Evolutionary conservation across 305 asterid genomes (phyloP).

Genomic region (Vinca major): DNA sequence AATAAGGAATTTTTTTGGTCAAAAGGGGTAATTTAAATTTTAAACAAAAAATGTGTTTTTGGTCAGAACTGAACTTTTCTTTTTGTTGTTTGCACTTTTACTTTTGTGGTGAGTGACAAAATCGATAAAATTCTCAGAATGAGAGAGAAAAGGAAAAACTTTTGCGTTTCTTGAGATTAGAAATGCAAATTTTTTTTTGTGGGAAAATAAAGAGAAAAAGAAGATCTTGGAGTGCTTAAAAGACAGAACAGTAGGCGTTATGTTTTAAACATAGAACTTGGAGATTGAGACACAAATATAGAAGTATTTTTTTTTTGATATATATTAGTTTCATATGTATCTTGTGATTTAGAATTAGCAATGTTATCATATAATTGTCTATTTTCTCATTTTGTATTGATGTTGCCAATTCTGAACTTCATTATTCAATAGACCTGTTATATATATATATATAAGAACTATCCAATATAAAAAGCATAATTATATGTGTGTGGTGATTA

Average conservation of each 20-base stretch:
- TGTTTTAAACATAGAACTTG: not conserved
- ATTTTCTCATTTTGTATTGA: no score
- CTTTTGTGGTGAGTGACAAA: constrained; percentile 32
- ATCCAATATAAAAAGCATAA: no score
- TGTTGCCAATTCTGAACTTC: no score
- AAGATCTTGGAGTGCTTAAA: constrained; percentile 5
- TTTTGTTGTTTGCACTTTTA: constrained; percentile 42
- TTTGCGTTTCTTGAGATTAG: constrained; percentile 11
- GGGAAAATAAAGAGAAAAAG: constrained; percentile 11
- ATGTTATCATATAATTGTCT: no score
- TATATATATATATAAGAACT: no score
- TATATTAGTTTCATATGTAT: no score
- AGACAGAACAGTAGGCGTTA: not conserved
- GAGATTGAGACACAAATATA: no score
- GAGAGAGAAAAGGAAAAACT: constrained; percentile 1
- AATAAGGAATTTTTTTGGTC: constrained; percentile 31
- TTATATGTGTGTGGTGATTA: no score
- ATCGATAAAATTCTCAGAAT: constrained; percentile 24
- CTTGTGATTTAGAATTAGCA: no score
- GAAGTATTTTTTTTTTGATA: no score
- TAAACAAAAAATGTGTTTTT: constrained; percentile 14
- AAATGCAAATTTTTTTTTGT: not conserved
- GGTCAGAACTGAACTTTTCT: constrained; percentile 37
- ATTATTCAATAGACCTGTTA: no score
- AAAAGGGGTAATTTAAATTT: constrained; percentile 27